Evolutionary conservation across 768 basidiomycete species (phyloP).

Genomic region (Leccinum uliginosum): DNA sequence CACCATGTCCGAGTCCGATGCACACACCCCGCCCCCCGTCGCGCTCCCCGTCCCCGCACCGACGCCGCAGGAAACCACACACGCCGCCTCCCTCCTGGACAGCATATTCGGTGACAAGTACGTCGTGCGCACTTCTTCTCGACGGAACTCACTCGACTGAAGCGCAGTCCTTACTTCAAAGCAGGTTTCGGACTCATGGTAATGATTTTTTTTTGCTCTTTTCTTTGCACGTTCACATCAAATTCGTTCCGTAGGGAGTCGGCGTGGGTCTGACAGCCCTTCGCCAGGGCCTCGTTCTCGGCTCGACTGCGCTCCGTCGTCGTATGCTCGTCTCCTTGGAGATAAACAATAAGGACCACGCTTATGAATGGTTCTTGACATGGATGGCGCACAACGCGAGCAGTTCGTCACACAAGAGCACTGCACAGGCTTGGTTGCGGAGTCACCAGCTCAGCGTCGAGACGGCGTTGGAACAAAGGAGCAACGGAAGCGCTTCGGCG

Average conservation of each 20-base stretch:
- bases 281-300: slow-evolving; percentile 64
- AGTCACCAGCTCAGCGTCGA: slow-evolving; percentile 95
- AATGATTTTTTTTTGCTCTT: slow-evolving; percentile 6
- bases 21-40: not conserved
- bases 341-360: slow-evolving; percentile 90
- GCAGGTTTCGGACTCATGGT: slow-evolving; percentile 99
- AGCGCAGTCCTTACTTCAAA: slow-evolving; percentile 90
- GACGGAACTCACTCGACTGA: slow-evolving; percentile 27
- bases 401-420: slow-evolving; percentile 24
- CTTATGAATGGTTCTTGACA: slow-evolving; percentile 94
- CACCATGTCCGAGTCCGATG: slow-evolving; percentile 12
- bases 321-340: slow-evolving; percentile 93
- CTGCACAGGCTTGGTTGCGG: slow-evolving; percentile 46
- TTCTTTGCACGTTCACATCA: not conserved
- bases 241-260: slow-evolving; percentile 59
- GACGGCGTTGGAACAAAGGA: slow-evolving; percentile 82
- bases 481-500: slow-evolving; percentile 88
- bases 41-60: slow-evolving; percentile 3
- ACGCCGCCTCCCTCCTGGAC: slow-evolving; percentile 31
- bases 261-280: slow-evolving; percentile 79
- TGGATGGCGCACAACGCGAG: slow-evolving; percentile 84
- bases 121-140: slow-evolving; percentile 29
- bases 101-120: slow-evolving; percentile 62
- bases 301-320: slow-evolving; percentile 72
- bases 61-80: slow-evolving; percentile 4